Conservation (phyloP, 2,329 filamentous ascomycete species). For the Diaporthe sp. region DNA sequence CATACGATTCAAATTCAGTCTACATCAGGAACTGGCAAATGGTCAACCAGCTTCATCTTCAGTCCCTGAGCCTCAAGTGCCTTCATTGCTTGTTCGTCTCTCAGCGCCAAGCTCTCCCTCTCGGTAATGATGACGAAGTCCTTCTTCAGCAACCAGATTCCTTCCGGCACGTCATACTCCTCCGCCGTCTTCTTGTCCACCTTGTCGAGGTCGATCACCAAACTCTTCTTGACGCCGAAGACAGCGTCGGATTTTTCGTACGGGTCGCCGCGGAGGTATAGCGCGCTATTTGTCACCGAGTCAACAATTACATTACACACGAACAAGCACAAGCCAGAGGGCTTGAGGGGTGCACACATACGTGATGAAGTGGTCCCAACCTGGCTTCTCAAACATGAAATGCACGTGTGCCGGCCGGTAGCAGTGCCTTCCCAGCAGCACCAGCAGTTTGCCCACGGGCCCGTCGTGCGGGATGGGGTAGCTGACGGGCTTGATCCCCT, state of each 20-base stretch:
- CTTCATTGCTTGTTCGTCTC: slow-evolving; percentile 71
- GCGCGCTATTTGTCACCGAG: slow-evolving; percentile 60
- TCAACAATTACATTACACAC: slow-evolving; percentile 15
- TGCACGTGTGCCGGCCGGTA: slow-evolving; percentile 85
- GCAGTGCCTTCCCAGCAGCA: slow-evolving; percentile 75
- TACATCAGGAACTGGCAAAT: slow-evolving; percentile 78
- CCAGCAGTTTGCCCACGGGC: slow-evolving; percentile 80
- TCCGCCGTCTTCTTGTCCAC: slow-evolving; percentile 63
- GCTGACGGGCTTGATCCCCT: slow-evolving; percentile 83
- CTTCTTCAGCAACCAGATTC: slow-evolving; percentile 72
- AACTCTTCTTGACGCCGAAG: slow-evolving; percentile 85
- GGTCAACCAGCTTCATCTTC: slow-evolving; percentile 79
- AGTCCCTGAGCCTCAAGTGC: slow-evolving; percentile 75
- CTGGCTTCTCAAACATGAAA: slow-evolving; percentile 87
- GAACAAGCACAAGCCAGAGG: background rate
- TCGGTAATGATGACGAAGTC: slow-evolving; percentile 83
- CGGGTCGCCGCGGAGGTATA: slow-evolving; percentile 81
- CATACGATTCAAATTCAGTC: slow-evolving; percentile 47
- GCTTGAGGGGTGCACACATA: slow-evolving; percentile 57
- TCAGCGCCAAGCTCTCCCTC: slow-evolving; percentile 73
- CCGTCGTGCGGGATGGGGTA: slow-evolving; percentile 89
- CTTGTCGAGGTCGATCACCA: slow-evolving; percentile 72
- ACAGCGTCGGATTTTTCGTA: slow-evolving; percentile 88
- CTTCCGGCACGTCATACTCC: slow-evolving; percentile 73
- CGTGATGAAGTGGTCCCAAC: slow-evolving; percentile 86